Base-by-base conservation (phyloP, 768 basidiomycete genomes). In the Leccinum olivaceopallidum region DNA sequence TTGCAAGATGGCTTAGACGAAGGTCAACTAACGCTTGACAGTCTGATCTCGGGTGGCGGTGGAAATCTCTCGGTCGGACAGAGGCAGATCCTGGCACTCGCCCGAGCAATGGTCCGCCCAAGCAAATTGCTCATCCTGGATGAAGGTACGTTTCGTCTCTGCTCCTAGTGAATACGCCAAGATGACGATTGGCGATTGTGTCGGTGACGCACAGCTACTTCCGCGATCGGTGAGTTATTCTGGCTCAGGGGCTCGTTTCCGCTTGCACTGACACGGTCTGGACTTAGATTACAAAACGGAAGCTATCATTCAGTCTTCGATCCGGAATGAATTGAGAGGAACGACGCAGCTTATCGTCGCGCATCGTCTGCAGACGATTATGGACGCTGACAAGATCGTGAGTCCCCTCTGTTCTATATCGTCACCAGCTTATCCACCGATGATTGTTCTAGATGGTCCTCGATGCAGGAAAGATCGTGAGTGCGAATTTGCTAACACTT, bases 341-440 rank as follows among this genome's bases (percentile, higher is more conserved):
- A 77, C 78, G 0, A 87, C 85, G 0, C 71, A 87, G 20, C 73
- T 87, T 32, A 86, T 83, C 18, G 78, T 88, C 42, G 86, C 86
- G 1, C 85, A 86, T 68, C 78, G 85, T 18, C 66, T 84, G 8
- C 78, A 80, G 59, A 86, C 81, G 7, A 82, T 87, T 61, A 84
- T 85, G 76, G 85, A 85, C 55, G 82, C 84, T 4, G 85, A 87
- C 67, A 82, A 83, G 64, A 82, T 87, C 50, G 77, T 86, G 59
- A 52, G 73, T 24, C 6, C 6, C 22, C 20, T 36, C 55, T 37
- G 32, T 18, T 16, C 34, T 3, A 22, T 24, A 20, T 48, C 16
- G 24, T 20, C 20, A 6, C 12, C 3, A n/a, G 1, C n/a, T 10
- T 49, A n/a, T 39, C 16, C 28, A 56, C 9, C 7, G 10, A 42